These are phyloP conservation scores for Debaryomyces subglobosus DNA, from an alignment of 1,139 yeast genomes.

Conservation along the genomic window DNA sequence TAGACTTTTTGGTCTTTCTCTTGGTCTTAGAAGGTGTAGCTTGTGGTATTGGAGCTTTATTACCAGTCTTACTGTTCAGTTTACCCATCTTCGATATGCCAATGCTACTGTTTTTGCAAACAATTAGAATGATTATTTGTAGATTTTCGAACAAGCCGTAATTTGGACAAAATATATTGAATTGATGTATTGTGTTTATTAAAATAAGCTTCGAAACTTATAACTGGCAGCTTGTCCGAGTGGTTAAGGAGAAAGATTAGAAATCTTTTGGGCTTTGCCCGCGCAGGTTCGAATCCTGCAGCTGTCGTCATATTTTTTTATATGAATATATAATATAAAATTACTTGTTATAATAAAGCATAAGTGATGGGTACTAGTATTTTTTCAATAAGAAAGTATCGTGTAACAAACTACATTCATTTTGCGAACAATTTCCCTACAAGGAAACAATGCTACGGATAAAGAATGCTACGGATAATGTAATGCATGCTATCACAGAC, in stretches of 20 bases:
- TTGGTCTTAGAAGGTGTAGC: background rate
- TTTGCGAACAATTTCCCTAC: no score
- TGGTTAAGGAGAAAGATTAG: conserved; percentile 61
- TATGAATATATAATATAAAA: background rate
- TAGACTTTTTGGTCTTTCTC: conserved; percentile 2
- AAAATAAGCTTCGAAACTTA: no score
- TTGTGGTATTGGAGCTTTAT: background rate
- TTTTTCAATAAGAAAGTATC: no score
- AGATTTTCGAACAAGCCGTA: background rate
- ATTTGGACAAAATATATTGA: background rate
- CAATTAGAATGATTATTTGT: background rate
- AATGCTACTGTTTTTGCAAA: background rate
- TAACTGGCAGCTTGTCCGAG: conserved; percentile 63
- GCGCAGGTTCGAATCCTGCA: conserved; percentile 65
- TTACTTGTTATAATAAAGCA: no score
- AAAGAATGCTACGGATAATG: no score
- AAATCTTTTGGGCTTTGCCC: conserved; percentile 62
- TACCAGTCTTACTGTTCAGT: background rate
- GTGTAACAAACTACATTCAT: no score
- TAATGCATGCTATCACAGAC: no score
- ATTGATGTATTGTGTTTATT: background rate
- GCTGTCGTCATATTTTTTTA: conserved; percentile 47
- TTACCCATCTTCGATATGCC: background rate
- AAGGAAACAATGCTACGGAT: no score
- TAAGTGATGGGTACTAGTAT: no score